Percentiles rank a stretch among this genome's conserved stretches.
These are phyloP conservation scores for Russula earlei DNA, from an alignment of 768 basidiomycete species.

Conservation along the genomic window DNA sequence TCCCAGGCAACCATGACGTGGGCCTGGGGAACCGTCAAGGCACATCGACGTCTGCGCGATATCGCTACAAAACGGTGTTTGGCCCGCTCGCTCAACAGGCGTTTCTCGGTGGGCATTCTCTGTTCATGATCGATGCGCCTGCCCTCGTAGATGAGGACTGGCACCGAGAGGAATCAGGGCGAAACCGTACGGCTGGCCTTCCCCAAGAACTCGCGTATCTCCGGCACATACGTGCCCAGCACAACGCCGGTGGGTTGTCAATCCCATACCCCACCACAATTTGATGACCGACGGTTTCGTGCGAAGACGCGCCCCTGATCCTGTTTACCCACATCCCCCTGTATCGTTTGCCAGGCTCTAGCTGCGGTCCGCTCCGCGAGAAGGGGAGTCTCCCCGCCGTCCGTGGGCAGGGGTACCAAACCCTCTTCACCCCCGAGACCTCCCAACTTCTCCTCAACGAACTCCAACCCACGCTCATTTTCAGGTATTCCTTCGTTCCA, in stretches of 20 bases:
- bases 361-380: conserved; percentile 76
- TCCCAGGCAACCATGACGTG: conserved; percentile 89
- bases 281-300: background rate
- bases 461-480: conserved; percentile 57
- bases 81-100: conserved; percentile 59
- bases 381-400: conserved; percentile 63
- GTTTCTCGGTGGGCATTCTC: conserved; percentile 58
- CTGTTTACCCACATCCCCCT: conserved; percentile 83
- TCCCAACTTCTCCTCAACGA: conserved; percentile 56
- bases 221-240: background rate
- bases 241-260: background rate
- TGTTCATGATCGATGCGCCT: conserved; percentile 66
- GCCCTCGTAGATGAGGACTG: conserved; percentile 67
- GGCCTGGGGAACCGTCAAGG: conserved; percentile 33
- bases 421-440: conserved; percentile 60
- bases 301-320: conserved; percentile 5
- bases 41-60: conserved; percentile 23
- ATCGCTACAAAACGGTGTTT: conserved; percentile 66
- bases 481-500: conserved; percentile 46
- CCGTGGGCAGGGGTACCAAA: conserved; percentile 75
- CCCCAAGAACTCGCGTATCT: conserved; percentile 12
- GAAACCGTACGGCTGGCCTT: conserved; percentile 39
- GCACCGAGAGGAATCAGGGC: conserved; percentile 34
- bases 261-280: conserved; percentile 19
- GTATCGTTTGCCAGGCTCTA: conserved; percentile 51